These are phyloP conservation scores for Botryotinia narcissicola DNA, from an alignment of 2,329 filamentous ascomycete genomes.

Conservation along the genomic window DNA sequence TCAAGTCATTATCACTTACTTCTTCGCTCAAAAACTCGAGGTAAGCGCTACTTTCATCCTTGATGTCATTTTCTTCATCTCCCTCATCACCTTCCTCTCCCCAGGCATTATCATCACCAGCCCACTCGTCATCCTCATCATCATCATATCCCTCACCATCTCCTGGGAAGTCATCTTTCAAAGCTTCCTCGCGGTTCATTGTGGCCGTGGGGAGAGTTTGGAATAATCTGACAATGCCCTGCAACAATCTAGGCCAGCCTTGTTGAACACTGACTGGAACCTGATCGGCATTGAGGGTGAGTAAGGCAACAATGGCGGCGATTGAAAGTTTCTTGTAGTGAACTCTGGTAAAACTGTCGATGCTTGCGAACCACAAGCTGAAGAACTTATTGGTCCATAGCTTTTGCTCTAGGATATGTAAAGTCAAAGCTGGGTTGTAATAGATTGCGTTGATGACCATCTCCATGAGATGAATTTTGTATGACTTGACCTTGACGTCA, in stretches of 20 bases:
- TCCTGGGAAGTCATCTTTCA: slow-evolving; percentile 80
- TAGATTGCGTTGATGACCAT: slow-evolving; percentile 98
- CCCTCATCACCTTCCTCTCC: slow-evolving; percentile 70
- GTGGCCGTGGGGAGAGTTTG: slow-evolving; percentile 83
- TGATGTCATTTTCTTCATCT: slow-evolving; percentile 56
- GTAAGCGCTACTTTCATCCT: slow-evolving; percentile 91
- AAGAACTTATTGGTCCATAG: slow-evolving; percentile 99
- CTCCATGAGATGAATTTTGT: slow-evolving; percentile 95
- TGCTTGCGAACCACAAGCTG: slow-evolving; percentile 95
- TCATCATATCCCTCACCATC: slow-evolving; percentile 61
- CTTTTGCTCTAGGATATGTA: slow-evolving; percentile 85
- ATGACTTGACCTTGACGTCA: slow-evolving; percentile 85
- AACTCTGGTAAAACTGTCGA: slow-evolving; percentile 87
- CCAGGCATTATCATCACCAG: slow-evolving; percentile 76
- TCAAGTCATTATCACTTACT: slow-evolving; percentile 45
- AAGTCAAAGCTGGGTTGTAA: slow-evolving; percentile 84
- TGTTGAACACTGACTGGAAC: slow-evolving; percentile 91
- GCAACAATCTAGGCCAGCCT: slow-evolving; percentile 86
- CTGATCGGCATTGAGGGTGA: slow-evolving; percentile 75
- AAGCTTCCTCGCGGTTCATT: slow-evolving; percentile 88
- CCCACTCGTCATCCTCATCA: slow-evolving; percentile 71
- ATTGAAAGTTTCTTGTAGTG: slow-evolving; percentile 99
- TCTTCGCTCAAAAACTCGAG: slow-evolving; percentile 95
- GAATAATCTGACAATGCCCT: slow-evolving; percentile 85
- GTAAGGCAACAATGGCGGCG: slow-evolving; percentile 82